Conservation (phyloP, 108 stramenopile species). For the Nannochloropsis oceanica region DNA sequence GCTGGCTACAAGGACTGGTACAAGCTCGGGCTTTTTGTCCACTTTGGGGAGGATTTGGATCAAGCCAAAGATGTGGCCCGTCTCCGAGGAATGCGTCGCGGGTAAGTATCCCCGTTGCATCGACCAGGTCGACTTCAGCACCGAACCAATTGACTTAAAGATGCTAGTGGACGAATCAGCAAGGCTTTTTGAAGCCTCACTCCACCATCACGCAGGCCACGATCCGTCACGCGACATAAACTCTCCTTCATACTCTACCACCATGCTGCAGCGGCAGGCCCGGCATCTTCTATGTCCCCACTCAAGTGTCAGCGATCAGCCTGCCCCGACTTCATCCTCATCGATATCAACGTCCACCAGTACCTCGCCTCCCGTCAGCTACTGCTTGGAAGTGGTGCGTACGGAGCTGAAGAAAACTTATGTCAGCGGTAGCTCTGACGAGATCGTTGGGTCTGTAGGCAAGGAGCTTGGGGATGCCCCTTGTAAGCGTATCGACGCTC, state of each 20-base stretch:
- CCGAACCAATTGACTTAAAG: constrained; percentile 54
- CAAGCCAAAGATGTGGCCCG: not conserved
- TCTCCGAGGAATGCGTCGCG: not conserved
- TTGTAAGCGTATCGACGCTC: not conserved
- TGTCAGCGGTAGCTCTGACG: not conserved
- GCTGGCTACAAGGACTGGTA: not conserved
- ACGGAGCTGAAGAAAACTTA: not conserved
- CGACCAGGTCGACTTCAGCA: constrained; percentile 33
- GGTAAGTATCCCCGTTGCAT: not conserved
- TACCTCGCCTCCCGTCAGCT: not conserved
- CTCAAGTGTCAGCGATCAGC: not conserved
- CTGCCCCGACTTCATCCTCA: not conserved
- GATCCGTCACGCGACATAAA: not conserved
- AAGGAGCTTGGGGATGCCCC: not conserved
- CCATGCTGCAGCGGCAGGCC: not conserved
- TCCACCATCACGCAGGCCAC: not conserved
- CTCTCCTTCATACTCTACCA: not conserved
- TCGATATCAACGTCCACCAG: not conserved
- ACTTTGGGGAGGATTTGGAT: not conserved
- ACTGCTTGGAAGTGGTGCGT: not conserved
- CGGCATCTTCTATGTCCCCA: not conserved
- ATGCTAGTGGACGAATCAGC: constrained; percentile 62
- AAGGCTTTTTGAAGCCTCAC: constrained; percentile 38
- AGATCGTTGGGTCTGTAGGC: not conserved
- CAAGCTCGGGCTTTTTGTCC: not conserved